phyloP scores from a whole-genome alignment of 2,329 filamentous ascomycete species.

The Colletotrichum sp. region DNA sequence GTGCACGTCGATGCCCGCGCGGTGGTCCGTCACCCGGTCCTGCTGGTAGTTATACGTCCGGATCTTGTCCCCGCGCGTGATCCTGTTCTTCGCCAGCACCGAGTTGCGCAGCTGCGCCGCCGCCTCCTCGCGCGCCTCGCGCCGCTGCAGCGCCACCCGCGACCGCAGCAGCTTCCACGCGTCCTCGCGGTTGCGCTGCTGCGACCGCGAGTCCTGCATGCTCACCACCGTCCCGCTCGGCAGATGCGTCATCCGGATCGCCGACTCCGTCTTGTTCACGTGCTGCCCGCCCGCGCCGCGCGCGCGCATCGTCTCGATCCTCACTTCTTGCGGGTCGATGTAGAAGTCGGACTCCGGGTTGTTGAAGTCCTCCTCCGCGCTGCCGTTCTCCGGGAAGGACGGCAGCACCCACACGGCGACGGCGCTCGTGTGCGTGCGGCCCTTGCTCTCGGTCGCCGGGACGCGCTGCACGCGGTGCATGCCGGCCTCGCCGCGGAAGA shows the following conservation, averaged over 20 bases:
- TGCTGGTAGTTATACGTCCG: constrained; percentile 84
- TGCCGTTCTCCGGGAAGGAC: constrained; percentile 69
- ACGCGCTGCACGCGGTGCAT: constrained; percentile 96
- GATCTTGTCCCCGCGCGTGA: constrained; percentile 92
- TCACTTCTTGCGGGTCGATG: constrained; percentile 82
- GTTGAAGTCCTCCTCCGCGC: constrained; percentile 65
- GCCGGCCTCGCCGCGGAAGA: constrained; percentile 85
- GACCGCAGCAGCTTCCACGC: constrained; percentile 88
- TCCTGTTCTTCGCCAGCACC: constrained; percentile 79
- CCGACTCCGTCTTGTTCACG: constrained; percentile 98
- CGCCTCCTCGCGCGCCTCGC: constrained; percentile 85
- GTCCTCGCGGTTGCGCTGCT: constrained; percentile 84
- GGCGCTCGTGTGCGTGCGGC: constrained; percentile 91
- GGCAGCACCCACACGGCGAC: constrained; percentile 93
- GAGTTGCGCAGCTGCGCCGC: constrained; percentile 75
- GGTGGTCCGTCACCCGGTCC: constrained; percentile 86
- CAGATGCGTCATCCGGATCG: constrained; percentile 87
- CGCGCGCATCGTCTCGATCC: constrained; percentile 87
- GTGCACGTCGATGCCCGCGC: constrained; percentile 79
- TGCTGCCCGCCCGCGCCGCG: constrained; percentile 94
- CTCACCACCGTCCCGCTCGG: constrained; percentile 86
- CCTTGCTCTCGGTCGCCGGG: constrained; percentile 88
- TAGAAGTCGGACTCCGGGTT: constrained; percentile 93
- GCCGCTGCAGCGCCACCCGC: constrained; percentile 77
- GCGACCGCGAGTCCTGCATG: constrained; percentile 92